Evolutionary conservation across 2,329 filamentous ascomycete species (phyloP), one percentile per base, ranked within the genome.

Genomic region (Alternaria sp.): DNA sequence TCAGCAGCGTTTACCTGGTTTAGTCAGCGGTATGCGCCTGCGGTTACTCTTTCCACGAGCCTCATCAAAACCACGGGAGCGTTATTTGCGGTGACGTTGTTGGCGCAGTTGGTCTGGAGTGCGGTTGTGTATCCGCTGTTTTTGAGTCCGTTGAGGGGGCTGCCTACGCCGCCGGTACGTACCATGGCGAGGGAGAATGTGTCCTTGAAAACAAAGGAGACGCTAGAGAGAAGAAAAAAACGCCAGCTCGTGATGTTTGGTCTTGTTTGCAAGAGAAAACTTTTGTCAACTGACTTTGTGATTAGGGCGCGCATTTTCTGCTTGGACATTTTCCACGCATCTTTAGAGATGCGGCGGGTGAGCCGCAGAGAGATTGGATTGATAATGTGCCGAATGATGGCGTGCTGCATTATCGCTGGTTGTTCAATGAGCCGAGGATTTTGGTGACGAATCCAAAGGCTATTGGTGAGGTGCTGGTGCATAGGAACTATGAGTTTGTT

Each of bases 51-150:
- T 9, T 73, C 72, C 24, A 46, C 51, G 5, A 72, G 73, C 7
- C 78, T 77, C 36, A 40, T 80, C 4, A 75, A 75, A 49, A 82
- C 80, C 6, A 74, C 78, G 3, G 6, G 75, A 0, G 67, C 77
- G n/a, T 56, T 84, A 3, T 83, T 80, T 61, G 33, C 76, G 8
- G 23, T 79, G 1, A 70, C 78, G 45, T 67, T 79, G 24, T 39
- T 77, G 3, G 52, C 69, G 1, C 79, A 75, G 62, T 67, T 67
- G 3, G 63, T 75, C 26, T 86, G 79, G 74, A 70, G 54, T 5
- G 68, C 84, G 0, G 49, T 87, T 9, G 66, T 90, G 41, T 89
- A 86, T 66, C 88, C 87, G 3, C 75, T 80, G 33, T 84, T 81
- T 59, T 78, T 89, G 59, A 87, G 82, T 37, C 86, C 86, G 3